Percentiles rank a stretch among this genome's conserved stretches.
Evolutionary conservation across 2,329 filamentous ascomycete species (phyloP).

Genomic region (Penicillium sp.): DNA sequence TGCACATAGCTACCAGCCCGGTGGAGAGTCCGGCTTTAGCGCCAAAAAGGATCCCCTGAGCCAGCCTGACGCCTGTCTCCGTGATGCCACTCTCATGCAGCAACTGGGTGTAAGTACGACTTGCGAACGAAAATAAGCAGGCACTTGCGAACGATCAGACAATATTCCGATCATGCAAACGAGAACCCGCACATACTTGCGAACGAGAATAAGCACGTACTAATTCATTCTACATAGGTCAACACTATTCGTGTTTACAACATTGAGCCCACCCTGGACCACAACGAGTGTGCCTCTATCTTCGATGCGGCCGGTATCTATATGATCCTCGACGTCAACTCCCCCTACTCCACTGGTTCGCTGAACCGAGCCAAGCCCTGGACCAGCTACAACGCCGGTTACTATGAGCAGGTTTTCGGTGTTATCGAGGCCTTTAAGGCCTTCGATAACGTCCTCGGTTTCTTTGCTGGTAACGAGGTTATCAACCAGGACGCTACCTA

Average conservation of each 20-base stretch:
- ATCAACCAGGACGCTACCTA: slow-evolving; percentile 62
- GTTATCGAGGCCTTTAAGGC: slow-evolving; percentile 67
- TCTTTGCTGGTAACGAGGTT: slow-evolving; percentile 69
- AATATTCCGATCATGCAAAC: neutral
- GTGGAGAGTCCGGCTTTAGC: slow-evolving; percentile 60
- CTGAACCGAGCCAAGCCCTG: slow-evolving; percentile 57
- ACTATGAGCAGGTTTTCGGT: slow-evolving; percentile 60
- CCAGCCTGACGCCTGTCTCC: slow-evolving; percentile 58
- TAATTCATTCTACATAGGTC: slow-evolving; percentile 34
- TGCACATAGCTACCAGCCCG: slow-evolving; percentile 58
- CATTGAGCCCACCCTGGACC: slow-evolving; percentile 58
- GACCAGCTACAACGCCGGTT: slow-evolving; percentile 56
- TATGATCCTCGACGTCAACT: slow-evolving; percentile 66
- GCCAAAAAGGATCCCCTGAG: slow-evolving; percentile 57
- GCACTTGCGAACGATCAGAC: no score
- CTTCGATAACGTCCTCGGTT: slow-evolving; percentile 65
- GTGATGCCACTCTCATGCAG: slow-evolving; percentile 66
- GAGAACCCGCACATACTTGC: neutral
- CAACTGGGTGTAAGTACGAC: slow-evolving; percentile 52
- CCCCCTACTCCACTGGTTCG: slow-evolving; percentile 56
- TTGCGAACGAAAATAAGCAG: neutral
- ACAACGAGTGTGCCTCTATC: slow-evolving; percentile 63
- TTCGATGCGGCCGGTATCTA: slow-evolving; percentile 68
- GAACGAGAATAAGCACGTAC: neutral
- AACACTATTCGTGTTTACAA: slow-evolving; percentile 69